These are phyloP conservation scores for Penicillium concentricum DNA, from an alignment of 2,329 filamentous ascomycete genomes.

Conservation along the genomic window DNA sequence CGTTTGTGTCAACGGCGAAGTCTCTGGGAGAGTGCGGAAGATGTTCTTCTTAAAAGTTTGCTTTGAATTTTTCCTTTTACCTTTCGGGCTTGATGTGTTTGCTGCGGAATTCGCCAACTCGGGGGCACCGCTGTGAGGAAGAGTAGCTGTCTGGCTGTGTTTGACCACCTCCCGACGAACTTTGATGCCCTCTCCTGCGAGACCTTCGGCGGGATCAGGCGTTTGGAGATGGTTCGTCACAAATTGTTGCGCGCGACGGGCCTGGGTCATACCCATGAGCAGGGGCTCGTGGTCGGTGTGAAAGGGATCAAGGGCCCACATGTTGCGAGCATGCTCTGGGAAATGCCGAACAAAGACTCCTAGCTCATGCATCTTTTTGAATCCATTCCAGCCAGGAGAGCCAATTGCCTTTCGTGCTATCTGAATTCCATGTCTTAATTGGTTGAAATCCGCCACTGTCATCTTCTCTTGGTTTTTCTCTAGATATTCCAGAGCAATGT, in stretches of 20 bases:
- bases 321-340: conserved; percentile 57
- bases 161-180: conserved; percentile 30
- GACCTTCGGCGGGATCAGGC: conserved; percentile 39
- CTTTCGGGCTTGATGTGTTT: conserved; percentile 25
- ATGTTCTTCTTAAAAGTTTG: conserved; percentile 32
- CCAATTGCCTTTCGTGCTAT: conserved; percentile 60
- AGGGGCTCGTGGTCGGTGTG: conserved; percentile 45
- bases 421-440: conserved; percentile 64
- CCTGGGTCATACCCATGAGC: conserved; percentile 58
- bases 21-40: conserved; percentile 27
- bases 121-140: conserved; percentile 14
- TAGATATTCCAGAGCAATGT: conserved; percentile 68
- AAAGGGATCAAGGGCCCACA: conserved; percentile 65
- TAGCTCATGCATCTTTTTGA: conserved; percentile 72
- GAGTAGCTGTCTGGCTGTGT: conserved; percentile 13
- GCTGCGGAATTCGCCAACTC: conserved; percentile 15
- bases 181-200: conserved; percentile 44
- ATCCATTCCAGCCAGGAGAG: conserved; percentile 64
- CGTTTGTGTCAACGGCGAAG: conserved; percentile 59
- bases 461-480: conserved; percentile 60
- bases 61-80: conserved; percentile 27
- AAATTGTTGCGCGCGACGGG: conserved; percentile 56
- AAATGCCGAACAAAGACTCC: conserved; percentile 70
- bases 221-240: conserved; percentile 44
- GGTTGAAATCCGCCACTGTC: conserved; percentile 57